Base-by-base conservation (phyloP, 2,329 filamentous ascomycete genomes). In the Cordyceps militaris region DNA sequence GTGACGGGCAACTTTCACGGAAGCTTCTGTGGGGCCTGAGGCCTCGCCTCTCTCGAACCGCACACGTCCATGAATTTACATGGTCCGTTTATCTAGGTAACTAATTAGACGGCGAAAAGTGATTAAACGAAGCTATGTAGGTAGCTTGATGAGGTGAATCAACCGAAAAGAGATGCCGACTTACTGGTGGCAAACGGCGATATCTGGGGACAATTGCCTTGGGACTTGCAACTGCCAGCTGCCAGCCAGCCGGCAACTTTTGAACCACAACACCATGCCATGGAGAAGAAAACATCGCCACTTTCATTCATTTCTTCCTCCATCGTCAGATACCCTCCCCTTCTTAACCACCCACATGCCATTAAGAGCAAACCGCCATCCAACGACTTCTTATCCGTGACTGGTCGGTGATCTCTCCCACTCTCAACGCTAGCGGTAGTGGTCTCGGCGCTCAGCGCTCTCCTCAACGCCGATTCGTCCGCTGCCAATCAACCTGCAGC, bases 401-500 rank as follows among this genome's bases (percentile, higher is more conserved):
- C 55, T 57, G 55, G 55, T 40, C 38, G 30, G 26, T 28, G 19
- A 43, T 44, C 46, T 32, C 26, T 57, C 44, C 11, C 46, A 16
- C 47, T 30, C 28, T 28, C 38, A 10, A 57, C 46, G 28, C 55
- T 57, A 51, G 28, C 16, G 38, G 46, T 44, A 26, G 34, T 49
- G 26, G 34, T 38, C 46, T 44, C 28, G 23, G 24, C 21, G 26
- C 46, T 34, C 34, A 34, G 34, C 19, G 23, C 19, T 36, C 32
- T 48, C 38, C 46, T 43, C 46, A 21, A 50, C 36, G 38, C 46
- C 55, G 46, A 57, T 57, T 57, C 55, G 47, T 44, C 55, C 55
- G 28, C 26, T 46, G 26, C 55, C 55, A 57, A 50, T 48, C 55
- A 30, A 28, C 53, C 53, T 56, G 53, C 53, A 56, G 53, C 23